Conservation (phyloP, 2,329 filamentous ascomycete species). For the Fusarium solani-melongenae region DNA sequence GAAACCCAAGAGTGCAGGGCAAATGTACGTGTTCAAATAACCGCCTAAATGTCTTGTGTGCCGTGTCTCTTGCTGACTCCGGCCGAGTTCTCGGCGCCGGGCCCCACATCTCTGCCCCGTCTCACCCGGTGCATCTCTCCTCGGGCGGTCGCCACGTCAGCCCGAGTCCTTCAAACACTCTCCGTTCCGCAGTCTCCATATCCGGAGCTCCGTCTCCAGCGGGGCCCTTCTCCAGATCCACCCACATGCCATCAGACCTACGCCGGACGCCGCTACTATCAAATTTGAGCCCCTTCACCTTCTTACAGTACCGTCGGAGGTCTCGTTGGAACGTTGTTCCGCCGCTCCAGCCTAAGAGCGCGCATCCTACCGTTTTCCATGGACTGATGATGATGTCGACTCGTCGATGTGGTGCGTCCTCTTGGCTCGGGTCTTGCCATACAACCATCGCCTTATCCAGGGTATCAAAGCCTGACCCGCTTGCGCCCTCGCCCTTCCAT, state of each 20-base stretch:
- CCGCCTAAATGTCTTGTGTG: not conserved
- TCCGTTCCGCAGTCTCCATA: slow-evolving; percentile 79
- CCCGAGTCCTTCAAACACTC: slow-evolving; percentile 81
- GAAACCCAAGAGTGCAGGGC: not conserved
- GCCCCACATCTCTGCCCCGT: not conserved
- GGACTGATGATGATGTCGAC: slow-evolving; percentile 94
- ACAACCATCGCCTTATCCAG: slow-evolving; percentile 93
- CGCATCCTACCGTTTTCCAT: slow-evolving; percentile 90
- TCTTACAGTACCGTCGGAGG: slow-evolving; percentile 81
- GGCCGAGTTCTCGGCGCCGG: not conserved
- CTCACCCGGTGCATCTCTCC: slow-evolving; percentile 75
- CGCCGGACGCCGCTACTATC: slow-evolving; percentile 88
- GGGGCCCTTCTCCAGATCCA: slow-evolving; percentile 73
- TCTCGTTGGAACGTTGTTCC: slow-evolving; percentile 93
- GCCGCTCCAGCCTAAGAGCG: slow-evolving; percentile 87
- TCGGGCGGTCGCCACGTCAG: slow-evolving; percentile 74
- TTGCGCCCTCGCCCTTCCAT: slow-evolving; percentile 59
- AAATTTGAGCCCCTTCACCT: slow-evolving; percentile 81
- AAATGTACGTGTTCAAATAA: not conserved
- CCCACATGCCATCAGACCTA: slow-evolving; percentile 71
- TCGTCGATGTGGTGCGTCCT: slow-evolving; percentile 71
- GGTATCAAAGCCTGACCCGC: slow-evolving; percentile 79
- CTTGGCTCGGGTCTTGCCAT: slow-evolving; percentile 70
- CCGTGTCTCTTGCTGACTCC: not conserved
- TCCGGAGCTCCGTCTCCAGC: slow-evolving; percentile 62